A percentile compares a stretch with the other conserved stretches of the same genome.
These are phyloP conservation scores for Aspergillus hancockii DNA, from an alignment of 495 filamentous ascomycete genomes.

Conservation along the genomic window DNA sequence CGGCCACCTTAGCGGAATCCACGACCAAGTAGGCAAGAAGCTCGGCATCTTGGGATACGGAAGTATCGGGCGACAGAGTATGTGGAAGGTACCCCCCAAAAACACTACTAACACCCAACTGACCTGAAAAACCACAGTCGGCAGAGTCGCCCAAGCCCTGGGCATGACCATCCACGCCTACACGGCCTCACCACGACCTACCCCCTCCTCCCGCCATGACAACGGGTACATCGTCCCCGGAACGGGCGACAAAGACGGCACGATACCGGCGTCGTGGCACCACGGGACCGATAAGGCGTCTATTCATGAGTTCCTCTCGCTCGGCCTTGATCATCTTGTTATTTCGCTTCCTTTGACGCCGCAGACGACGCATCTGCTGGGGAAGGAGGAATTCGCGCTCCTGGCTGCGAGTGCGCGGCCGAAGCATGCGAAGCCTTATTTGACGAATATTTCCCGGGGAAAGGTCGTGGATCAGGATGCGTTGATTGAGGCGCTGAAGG, in stretches of 20 bases:
- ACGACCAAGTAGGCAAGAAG: constrained; percentile 55
- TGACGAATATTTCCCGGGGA: constrained; percentile 78
- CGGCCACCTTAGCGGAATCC: constrained; percentile 24
- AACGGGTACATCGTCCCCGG: constrained; percentile 69
- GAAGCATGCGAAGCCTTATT: constrained; percentile 40
- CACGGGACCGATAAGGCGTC: constrained; percentile 61
- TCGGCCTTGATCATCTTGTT: constrained; percentile 76
- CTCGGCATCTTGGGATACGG: constrained; percentile 85
- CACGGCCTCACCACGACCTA: constrained; percentile 63
- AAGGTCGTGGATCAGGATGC: constrained; percentile 69
- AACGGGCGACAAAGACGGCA: constrained; percentile 75
- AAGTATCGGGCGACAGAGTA: constrained; percentile 73
- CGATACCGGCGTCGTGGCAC: constrained; percentile 72
- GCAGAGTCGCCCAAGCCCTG: constrained; percentile 65
- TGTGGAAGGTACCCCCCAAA: background rate
- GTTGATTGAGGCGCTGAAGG: constrained; percentile 56
- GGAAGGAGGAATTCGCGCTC: constrained; percentile 64
- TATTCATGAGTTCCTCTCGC: constrained; percentile 64
- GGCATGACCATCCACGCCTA: constrained; percentile 84
- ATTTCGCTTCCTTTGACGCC: constrained; percentile 72
- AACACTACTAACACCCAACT: background rate
- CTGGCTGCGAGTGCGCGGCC: constrained; percentile 47
- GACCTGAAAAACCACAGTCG: too few relatives aligned
- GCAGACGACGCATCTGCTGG: constrained; percentile 63
- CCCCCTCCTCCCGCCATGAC: constrained; percentile 60